phyloP scores from a whole-genome alignment of 176 grass and related monocot species.

The Calamus simplicifolius region DNA sequence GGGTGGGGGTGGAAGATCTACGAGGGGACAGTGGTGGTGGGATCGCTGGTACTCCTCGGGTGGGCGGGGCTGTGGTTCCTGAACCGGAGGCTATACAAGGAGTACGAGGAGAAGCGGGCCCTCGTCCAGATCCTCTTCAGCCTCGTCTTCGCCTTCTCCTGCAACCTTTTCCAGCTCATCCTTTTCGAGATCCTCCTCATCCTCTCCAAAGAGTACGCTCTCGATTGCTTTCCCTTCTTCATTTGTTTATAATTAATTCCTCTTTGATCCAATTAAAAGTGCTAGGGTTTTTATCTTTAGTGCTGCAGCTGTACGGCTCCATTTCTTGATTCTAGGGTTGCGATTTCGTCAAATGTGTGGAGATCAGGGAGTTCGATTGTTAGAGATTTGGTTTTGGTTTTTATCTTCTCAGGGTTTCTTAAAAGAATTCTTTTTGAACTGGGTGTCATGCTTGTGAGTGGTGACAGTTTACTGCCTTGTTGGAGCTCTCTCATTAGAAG shows the following conservation, averaged over 20 bases:
- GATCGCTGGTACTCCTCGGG: slow-evolving; percentile 66
- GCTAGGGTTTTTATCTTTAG: no score
- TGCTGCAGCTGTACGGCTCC: no score
- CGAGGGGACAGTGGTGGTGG: slow-evolving; percentile 57
- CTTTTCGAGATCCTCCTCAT: slow-evolving; percentile 98
- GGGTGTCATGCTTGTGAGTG: no score
- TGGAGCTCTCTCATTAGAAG: no score
- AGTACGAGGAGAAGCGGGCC: slow-evolving; percentile 95
- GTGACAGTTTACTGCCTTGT: no score
- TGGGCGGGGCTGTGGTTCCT: slow-evolving; percentile 99
- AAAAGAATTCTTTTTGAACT: no score
- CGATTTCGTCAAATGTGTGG: no score
- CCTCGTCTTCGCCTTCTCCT: slow-evolving; percentile 99
- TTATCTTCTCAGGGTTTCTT: no score
- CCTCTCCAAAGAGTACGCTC: slow-evolving; percentile 68
- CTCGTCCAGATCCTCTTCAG: slow-evolving; percentile 99
- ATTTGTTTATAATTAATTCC: not conserved
- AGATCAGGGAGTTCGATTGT: no score
- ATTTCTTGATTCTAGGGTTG: no score
- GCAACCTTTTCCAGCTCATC: slow-evolving; percentile 96
- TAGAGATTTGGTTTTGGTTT: no score
- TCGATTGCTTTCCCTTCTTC: not conserved
- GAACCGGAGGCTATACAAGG: slow-evolving; percentile 94
- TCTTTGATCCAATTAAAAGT: not conserved
- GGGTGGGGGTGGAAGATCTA: slow-evolving; percentile 55